phyloP scores from a whole-genome alignment of 2,329 filamentous ascomycete genomes.

The Hypomyces rosellus region DNA sequence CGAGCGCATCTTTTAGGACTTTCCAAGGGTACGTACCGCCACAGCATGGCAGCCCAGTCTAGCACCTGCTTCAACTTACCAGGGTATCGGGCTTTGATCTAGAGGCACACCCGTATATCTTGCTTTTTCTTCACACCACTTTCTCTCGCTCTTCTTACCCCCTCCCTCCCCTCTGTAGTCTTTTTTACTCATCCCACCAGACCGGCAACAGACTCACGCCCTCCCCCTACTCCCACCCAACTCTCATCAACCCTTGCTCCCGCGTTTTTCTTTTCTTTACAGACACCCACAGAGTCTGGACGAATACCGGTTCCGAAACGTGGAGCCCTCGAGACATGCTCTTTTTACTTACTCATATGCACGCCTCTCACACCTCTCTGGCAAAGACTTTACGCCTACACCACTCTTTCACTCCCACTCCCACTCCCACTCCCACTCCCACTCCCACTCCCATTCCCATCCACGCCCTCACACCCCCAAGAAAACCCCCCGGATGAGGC shows the following conservation, averaged over 20 bases:
- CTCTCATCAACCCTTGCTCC: not conserved
- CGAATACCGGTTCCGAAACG: not conserved
- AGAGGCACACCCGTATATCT: not conserved
- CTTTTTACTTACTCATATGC: not conserved
- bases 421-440: not conserved
- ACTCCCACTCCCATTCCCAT: not conserved
- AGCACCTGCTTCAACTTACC: conserved; percentile 2
- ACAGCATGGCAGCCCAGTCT: conserved; percentile 5
- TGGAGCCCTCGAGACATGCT: not conserved
- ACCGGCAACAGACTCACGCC: not conserved
- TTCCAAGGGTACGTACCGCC: not conserved
- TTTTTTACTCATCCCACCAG: not conserved
- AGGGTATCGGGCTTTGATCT: conserved; percentile 11
- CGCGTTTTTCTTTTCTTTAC: not conserved
- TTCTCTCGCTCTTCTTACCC: not conserved
- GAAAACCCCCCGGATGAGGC: conserved; percentile 13
- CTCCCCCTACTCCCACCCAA: not conserved
- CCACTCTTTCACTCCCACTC: not conserved
- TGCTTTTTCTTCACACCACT: not conserved
- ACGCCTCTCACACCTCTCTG: not conserved
- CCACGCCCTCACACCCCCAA: not conserved
- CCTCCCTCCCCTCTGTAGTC: not conserved
- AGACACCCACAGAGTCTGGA: not conserved
- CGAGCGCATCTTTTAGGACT: not conserved
- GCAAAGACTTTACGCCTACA: not conserved